These are phyloP conservation scores for Gossypium australe DNA, from an alignment of 345 rosid genomes.

Conservation along the genomic window DNA sequence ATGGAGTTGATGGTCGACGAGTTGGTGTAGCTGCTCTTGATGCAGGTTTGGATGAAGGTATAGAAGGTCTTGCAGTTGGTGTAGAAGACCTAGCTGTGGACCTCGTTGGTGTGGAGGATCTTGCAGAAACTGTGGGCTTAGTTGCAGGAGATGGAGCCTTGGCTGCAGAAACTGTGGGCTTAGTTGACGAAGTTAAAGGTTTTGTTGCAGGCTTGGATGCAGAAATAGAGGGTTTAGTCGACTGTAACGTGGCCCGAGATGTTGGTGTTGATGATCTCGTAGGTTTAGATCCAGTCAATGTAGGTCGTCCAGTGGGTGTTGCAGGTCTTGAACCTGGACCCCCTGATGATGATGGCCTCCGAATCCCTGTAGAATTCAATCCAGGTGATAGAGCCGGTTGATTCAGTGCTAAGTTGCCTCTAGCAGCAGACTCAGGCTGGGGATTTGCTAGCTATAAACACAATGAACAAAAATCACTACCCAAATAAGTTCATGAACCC, in stretches of 20 bases:
- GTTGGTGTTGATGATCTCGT: slow-evolving; percentile 91
- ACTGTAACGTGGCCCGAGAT: slow-evolving; percentile 58
- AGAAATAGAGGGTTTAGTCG: slow-evolving; percentile 44
- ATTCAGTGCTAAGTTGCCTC: slow-evolving; percentile 57
- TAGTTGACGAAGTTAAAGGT: slow-evolving; percentile 32
- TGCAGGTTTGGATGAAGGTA: slow-evolving; percentile 59
- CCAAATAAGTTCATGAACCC: slow-evolving; percentile 18
- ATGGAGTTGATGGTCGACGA: slow-evolving; percentile 61
- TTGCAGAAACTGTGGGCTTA: slow-evolving; percentile 53
- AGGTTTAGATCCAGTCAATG: slow-evolving; percentile 52
- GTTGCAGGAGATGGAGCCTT: slow-evolving; percentile 33
- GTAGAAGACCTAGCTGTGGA: slow-evolving; percentile 77
- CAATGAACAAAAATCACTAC: slow-evolving; percentile 18
- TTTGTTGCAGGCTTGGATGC: slow-evolving; percentile 28
- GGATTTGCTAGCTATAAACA: slow-evolving; percentile 61
- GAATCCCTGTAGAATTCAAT: slow-evolving; percentile 49
- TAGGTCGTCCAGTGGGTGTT: slow-evolving; percentile 79
- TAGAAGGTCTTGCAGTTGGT: slow-evolving; percentile 71
- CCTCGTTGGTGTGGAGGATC: slow-evolving; percentile 89
- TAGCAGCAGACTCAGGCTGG: slow-evolving; percentile 52
- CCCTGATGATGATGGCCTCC: slow-evolving; percentile 91
- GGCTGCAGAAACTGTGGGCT: slow-evolving; percentile 36
- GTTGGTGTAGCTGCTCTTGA: slow-evolving; percentile 93
- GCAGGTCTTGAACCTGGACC: slow-evolving; percentile 91
- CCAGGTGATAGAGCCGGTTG: slow-evolving; percentile 72